Base-by-base conservation (phyloP, 1,284 basidiomycete species). In the Rhodofomes roseus region DNA sequence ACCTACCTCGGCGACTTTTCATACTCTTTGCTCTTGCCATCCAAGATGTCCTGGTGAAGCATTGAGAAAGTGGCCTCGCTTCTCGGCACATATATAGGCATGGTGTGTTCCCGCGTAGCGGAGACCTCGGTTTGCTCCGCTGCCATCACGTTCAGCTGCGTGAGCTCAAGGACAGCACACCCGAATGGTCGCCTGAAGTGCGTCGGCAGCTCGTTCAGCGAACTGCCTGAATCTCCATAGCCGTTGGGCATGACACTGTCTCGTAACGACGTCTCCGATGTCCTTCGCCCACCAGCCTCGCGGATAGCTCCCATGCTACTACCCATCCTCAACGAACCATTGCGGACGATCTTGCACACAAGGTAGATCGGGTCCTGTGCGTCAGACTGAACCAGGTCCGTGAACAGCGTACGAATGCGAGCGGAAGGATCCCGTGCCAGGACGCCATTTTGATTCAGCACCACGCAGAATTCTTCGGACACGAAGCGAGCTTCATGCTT, bases 31-130 rank as follows among this genome's bases (percentile, higher is more conserved):
- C 76, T 79, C 60, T 93, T 89, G 60, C 84, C 84, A 20, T 86
- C 86, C 63, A 98, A 92, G 71, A 99, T 93, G 72, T 95, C 95
- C 74, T 98, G 94, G 73, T 98, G 96, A 44, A 98, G 80, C 76
- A 92, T 96, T 7, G 93, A 93, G 71, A 97, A 98, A 20, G 87
- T 83, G 1, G 86, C 83, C 72, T 98, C 96, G 67, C 92, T 92
- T 8, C 81, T 81, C 0, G 96, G 92, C 0, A 90, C 82, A 66
- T 86, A 96, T 61, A 98, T 97, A 0, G 92, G 92, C 89, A 98
- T 95, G 2, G 84, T 83, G 66, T 93, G 82, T 69, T 97, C 95
- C 57, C 81, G 81, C 18, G 84, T 81, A 1, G 83, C 75, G 6
- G 85, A 83, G 1, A 84, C 77, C 62, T 89, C 87, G 14, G 73